A percentile compares a stretch with the other conserved stretches of the same genome.
These are phyloP conservation scores for Schwanniomyces etchellsii DNA, from an alignment of 1,139 yeast genomes.

Conservation along the genomic window DNA sequence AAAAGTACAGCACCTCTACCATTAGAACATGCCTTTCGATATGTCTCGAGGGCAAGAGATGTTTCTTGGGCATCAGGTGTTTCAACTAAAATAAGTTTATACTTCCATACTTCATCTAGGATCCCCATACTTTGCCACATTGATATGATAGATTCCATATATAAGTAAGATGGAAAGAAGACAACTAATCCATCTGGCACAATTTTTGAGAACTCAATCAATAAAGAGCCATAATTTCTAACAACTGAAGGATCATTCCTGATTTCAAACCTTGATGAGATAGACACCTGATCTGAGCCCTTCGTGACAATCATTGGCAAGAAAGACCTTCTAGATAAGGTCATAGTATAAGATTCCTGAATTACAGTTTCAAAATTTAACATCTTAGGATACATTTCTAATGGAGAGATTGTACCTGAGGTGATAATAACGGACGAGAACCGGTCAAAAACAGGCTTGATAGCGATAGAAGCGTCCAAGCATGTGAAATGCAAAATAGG, in stretches of 20 bases:
- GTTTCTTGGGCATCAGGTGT: constrained; percentile 99
- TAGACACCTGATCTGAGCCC: constrained; percentile 96
- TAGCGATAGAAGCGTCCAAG: constrained; percentile 95
- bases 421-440: constrained; percentile 94
- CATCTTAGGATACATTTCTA: constrained; percentile 99
- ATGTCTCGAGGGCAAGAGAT: constrained; percentile 88
- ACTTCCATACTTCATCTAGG: constrained; percentile 96
- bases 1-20: constrained; percentile 96
- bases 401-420: constrained; percentile 95
- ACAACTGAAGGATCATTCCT: constrained; percentile 97
- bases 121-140: constrained; percentile 99
- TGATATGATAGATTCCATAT: constrained; percentile 95
- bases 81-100: constrained; percentile 90
- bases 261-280: constrained; percentile 92
- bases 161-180: constrained; percentile 91
- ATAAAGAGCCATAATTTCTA: constrained; percentile 87
- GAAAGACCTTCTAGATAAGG: constrained; percentile 85
- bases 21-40: constrained; percentile 92
- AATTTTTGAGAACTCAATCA: constrained; percentile 87
- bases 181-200: constrained; percentile 99
- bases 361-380: constrained; percentile 89
- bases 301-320: constrained; percentile 94
- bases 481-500: constrained; percentile 95
- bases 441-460: constrained; percentile 91
- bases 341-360: constrained; percentile 94